Percentiles rank a stretch among this genome's conserved stretches.
Evolutionary conservation across 805 yeast genomes (phyloP).

Genomic region (Kodamaea restingae): DNA sequence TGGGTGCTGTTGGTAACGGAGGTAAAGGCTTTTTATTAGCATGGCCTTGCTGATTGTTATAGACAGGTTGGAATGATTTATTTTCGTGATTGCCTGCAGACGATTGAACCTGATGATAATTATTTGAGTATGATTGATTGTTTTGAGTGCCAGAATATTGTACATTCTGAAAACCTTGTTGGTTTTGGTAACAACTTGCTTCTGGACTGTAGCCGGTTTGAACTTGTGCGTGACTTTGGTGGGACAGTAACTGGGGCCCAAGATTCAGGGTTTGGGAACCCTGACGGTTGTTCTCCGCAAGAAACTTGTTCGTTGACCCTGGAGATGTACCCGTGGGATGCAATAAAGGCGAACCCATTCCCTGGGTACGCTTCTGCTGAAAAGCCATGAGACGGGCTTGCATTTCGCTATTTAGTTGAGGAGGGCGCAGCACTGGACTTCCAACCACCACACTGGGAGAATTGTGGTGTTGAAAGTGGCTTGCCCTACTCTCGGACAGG

Average conservation of each 20-base stretch:
- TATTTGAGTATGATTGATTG: background rate
- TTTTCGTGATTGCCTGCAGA: background rate
- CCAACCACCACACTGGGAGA: background rate
- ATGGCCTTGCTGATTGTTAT: no score
- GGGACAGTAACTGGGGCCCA: background rate
- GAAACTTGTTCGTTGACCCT: conserved; percentile 4
- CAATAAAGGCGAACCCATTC: conserved; percentile 12
- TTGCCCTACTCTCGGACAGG: conserved; percentile 3
- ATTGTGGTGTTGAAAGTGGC: background rate
- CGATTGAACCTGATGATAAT: background rate
- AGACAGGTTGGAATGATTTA: background rate
- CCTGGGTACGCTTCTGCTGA: conserved; percentile 63
- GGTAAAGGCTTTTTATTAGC: conserved; percentile 21
- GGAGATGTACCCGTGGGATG: conserved; percentile 11
- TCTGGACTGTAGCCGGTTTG: no score
- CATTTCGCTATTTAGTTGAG: conserved; percentile 50
- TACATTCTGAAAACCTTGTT: background rate
- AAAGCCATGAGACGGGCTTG: conserved; percentile 87
- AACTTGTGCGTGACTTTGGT: background rate
- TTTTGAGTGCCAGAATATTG: background rate
- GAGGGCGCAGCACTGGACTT: conserved; percentile 7
- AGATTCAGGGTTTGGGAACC: background rate
- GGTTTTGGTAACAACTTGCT: background rate
- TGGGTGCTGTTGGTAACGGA: conserved; percentile 19
- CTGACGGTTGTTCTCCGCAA: background rate